Conservation (phyloP, 1,139 yeast species). For the Protomyces inundatus region DNA sequence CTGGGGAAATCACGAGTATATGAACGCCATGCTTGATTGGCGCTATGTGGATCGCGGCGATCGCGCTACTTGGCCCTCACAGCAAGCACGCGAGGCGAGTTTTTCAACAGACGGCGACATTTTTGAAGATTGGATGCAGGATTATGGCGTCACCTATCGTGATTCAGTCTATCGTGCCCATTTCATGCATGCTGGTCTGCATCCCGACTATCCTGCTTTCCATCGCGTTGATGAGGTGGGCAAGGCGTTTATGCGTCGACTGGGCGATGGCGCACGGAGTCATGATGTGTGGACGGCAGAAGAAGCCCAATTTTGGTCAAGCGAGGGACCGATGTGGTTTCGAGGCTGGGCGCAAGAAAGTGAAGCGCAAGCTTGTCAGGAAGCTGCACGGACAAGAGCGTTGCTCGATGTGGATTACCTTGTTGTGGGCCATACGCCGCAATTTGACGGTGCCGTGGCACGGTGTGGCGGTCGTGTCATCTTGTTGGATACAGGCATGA, state of each 20-base stretch:
- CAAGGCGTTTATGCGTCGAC: constrained; percentile 1
- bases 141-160: constrained; percentile 19
- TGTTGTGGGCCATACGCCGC: constrained; percentile 28
- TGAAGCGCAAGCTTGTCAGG: constrained; percentile 20
- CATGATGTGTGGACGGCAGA: constrained; percentile 2
- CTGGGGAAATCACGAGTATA: constrained; percentile 28
- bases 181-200: constrained; percentile 28
- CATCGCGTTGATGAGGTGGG: constrained; percentile 7
- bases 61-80: constrained; percentile 8
- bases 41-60: constrained; percentile 27
- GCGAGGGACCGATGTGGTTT: constrained; percentile 28
- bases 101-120: constrained; percentile 16
- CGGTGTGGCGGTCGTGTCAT: constrained; percentile 27
- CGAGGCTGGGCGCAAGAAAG: constrained; percentile 23
- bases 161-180: constrained; percentile 20
- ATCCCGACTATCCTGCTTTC: constrained; percentile 6
- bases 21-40: constrained; percentile 28
- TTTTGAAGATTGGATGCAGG: constrained; percentile 15
- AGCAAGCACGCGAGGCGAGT: neutral
- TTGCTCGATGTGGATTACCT: constrained; percentile 18
- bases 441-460: constrained; percentile 19
- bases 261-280: constrained; percentile 4
- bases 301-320: constrained; percentile 17
- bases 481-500: constrained; percentile 26
- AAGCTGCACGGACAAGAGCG: constrained; percentile 7